Evolutionary conservation across 1,139 yeast genomes (phyloP), one percentile per base, ranked within the genome.

Genomic region (Diutina catenulata): DNA sequence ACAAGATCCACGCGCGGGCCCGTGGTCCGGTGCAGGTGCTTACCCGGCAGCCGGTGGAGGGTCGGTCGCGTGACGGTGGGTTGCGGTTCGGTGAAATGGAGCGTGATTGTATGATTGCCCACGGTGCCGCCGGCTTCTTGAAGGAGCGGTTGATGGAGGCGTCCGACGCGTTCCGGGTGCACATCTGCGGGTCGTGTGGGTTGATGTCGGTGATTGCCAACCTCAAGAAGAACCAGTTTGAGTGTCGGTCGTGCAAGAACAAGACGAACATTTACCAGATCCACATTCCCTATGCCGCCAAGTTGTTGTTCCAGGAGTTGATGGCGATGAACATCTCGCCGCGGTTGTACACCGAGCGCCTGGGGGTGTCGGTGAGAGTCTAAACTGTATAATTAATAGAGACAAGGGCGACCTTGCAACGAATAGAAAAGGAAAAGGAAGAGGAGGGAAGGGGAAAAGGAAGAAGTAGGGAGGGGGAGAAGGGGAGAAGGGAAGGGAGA

Each of bases 61-160:
- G 99, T 78, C 79, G 98, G 64, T 88, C 97, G 19, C 77, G 98
- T 66, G 98, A 91, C 63, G 99, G 99, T 76, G 99, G 99, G 49
- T 70, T 91, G 59, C 87, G 99, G 64, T 93, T 91, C 74, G 99
- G 99, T 56, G 99, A 91, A 66, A 91, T 91, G 99, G 99, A 91
- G 64, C 86, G 98, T 70, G 98, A 93, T 70, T 91, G 98, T 81
- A 91, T 93, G 95, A 91, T 91, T 70, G 98, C 98, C 4, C 97
- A 91, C 59, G 98, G 98, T 58, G 97, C 96, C 2, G 96, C 98
- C 2, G 94, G 96, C 7, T 91, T 91, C 68, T 73, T 91, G 63
- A 86, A 88, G 63, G 99, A 91, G 64, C 76, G 99, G 59, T 70
- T 91, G 59, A 88, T 91, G 96, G 98, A 91, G 60, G 96, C 96